Conservation (phyloP, 306 rosid species). For the Hippophae rhamnoides region DNA sequence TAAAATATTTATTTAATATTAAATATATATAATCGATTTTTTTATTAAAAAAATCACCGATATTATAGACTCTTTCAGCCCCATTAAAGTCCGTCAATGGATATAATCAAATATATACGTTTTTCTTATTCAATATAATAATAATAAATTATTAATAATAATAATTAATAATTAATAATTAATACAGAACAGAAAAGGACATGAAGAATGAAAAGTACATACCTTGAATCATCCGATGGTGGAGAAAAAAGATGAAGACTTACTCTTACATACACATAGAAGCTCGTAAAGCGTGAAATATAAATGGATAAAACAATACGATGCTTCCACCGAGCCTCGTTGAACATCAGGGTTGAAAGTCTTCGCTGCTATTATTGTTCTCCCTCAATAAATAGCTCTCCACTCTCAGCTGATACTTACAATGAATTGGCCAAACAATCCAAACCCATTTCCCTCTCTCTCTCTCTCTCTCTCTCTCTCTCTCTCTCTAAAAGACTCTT, state of each 20-base stretch:
- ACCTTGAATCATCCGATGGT: too few relatives aligned
- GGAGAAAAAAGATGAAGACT: background rate
- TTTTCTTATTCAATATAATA: too few relatives aligned
- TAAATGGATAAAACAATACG: conserved; percentile 3
- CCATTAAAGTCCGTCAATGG: too few relatives aligned
- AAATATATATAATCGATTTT: too few relatives aligned
- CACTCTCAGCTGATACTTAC: conserved; percentile 13
- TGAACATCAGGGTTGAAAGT: conserved; percentile 8
- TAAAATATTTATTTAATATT: too few relatives aligned
- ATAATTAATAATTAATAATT: too few relatives aligned
- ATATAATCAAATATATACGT: too few relatives aligned
- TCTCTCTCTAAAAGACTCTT: background rate
- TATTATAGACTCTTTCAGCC: too few relatives aligned
- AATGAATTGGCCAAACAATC: background rate
- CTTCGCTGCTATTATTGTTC: background rate
- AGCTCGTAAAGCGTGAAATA: background rate
- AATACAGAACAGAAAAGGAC: too few relatives aligned
- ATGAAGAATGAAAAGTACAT: too few relatives aligned
- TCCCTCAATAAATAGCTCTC: conserved; percentile 11
- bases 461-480: background rate
- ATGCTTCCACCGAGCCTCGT: conserved; percentile 28
- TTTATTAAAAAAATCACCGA: too few relatives aligned
- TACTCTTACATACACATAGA: background rate
- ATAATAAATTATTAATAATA: too few relatives aligned
- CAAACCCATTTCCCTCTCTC: background rate